Evolutionary conservation across 2,329 filamentous ascomycete genomes (phyloP), one percentile per base, ranked within the genome.

Genomic region (Hypocrella siamensis): DNA sequence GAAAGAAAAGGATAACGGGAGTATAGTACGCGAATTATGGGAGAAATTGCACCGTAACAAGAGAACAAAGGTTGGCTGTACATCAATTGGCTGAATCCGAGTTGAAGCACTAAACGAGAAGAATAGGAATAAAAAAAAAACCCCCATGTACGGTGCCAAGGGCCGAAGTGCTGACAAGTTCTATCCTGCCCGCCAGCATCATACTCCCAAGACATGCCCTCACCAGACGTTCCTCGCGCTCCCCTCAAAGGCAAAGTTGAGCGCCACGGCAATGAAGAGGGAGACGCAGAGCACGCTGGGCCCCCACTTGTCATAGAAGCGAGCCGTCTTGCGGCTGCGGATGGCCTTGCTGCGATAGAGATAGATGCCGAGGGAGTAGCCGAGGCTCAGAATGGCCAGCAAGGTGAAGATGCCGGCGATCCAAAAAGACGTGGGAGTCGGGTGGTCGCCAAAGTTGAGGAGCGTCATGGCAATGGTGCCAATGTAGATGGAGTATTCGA

Each of bases 401-500:
- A 85, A 53, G 0, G 85, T 94, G 53, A 96, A 98, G 1, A 74
- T 66, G 49, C 76, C 79, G 0, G 84, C 69, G 0, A 80, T 73
- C 28, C 72, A 61, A 40, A 92, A 74, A 5, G 78, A 74, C 15
- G 75, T 53, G 28, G 43, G 49, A 6, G 56, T 67, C 15, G 69
- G 63, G 40, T 69, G 67, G 9, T 55, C 54, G 44, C 81, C 73
- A 51, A 94, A 84, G 61, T 93, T 86, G 42, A 93, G 69, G 28
- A 93, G 62, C 0, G 82, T 82, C 6, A 80, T 78, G 10, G 85
- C 83, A 44, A 93, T 88, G 18, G 80, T 79, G 44, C 83, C 84
- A 33, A 98, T 76, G 49, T 94, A 86, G 48, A 96, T 93, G 31
- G 81, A 88, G 57, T 93, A 96, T 56, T 98, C 88, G 46, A 98